Evolutionary conservation across 2,329 filamentous ascomycete species (phyloP), one percentile per base, ranked within the genome.

Genomic region (Dactylonectria macrodidyma): DNA sequence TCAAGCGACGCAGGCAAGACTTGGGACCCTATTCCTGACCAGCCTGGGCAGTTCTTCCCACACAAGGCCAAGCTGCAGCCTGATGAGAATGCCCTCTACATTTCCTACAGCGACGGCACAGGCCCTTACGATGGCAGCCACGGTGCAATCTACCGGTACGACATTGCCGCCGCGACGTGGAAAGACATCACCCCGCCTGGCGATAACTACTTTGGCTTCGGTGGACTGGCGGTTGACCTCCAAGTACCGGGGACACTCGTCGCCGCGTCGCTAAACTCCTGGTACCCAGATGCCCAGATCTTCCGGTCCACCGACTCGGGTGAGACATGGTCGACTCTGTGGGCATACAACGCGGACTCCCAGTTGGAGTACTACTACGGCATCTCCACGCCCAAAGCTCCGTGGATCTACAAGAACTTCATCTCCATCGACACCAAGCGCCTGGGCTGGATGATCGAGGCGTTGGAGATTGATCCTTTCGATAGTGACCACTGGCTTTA

Each of bases 401-500:
- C 87, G 0, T 89, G 87, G 87, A 83, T 89, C 59, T 80, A 85
- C 70, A 81, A 84, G 30, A 80, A 83, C 24, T 86, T 86, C 62
- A 76, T 86, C n/a, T 81, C 84, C 3, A 74, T 76, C 10, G 85
- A 87, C 62, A 82, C 80, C 16, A 87, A 88, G 78, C 81, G 81
- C 30, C 77, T 90, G 3, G 88, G 88, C 1, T 90, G 88, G 88
- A 90, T 90, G 88, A 87, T 90, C 9, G 88, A 90, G 71, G 79
- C 84, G 0, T 76, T 90, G 9, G 86, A 86, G 26, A 90, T 90
- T 56, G 82, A 90, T 72, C 88, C 88, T 0, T 82, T 84, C 33
- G 87, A 90, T 71, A 88, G 86, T 63, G 83, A 89, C 73, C 88
- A 89, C 74, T 90, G 87, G 86, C 78, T 90, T 0, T 90, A 90